A percentile compares a stretch with the other conserved stretches of the same genome.
Evolutionary conservation across 352 stramenopile genomes (phyloP).

Genomic region (Globisporangium spinosum): DNA sequence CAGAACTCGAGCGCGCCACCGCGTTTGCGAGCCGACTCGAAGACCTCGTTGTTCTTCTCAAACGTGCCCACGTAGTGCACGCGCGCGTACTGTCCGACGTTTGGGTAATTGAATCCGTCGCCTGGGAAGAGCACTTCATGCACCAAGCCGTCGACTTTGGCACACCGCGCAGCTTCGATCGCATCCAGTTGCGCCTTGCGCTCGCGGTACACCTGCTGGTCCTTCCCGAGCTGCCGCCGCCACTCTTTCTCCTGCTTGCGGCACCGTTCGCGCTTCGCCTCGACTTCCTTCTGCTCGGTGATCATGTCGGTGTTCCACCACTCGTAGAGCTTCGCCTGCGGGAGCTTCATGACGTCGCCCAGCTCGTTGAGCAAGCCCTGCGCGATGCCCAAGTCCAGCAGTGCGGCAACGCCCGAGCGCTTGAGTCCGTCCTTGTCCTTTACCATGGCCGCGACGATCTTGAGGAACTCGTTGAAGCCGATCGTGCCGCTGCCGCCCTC

Average conservation of each 20-base stretch:
- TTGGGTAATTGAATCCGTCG: conserved; percentile 53
- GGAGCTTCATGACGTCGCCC: conserved; percentile 51
- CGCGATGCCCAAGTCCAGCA: conserved; percentile 56
- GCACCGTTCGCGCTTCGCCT: conserved; percentile 47
- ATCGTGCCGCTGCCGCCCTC: conserved; percentile 61
- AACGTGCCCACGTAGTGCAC: conserved; percentile 72
- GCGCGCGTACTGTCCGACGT: conserved; percentile 56
- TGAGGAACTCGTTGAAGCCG: conserved; percentile 69
- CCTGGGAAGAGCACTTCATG: conserved; percentile 57
- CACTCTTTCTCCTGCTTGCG: conserved; percentile 46
- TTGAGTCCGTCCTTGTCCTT: conserved; percentile 28
- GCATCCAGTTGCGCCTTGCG: conserved; percentile 43
- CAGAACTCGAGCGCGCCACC: conserved; percentile 68
- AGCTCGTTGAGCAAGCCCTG: conserved; percentile 64
- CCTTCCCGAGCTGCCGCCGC: conserved; percentile 37
- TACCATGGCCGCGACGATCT: conserved; percentile 60
- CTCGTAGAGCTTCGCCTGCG: conserved; percentile 46
- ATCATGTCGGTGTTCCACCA: conserved; percentile 69
- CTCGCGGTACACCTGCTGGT: conserved; percentile 36
- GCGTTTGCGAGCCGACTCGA: conserved; percentile 63
- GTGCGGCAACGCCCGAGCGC: conserved; percentile 41
- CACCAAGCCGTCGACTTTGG: conserved; percentile 38
- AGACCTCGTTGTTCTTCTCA: conserved; percentile 41
- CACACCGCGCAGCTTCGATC: conserved; percentile 36
- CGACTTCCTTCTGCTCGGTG: conserved; percentile 60